These are phyloP conservation scores for Cyberlindnera veronae DNA, from an alignment of 805 yeast genomes.

Conservation along the genomic window DNA sequence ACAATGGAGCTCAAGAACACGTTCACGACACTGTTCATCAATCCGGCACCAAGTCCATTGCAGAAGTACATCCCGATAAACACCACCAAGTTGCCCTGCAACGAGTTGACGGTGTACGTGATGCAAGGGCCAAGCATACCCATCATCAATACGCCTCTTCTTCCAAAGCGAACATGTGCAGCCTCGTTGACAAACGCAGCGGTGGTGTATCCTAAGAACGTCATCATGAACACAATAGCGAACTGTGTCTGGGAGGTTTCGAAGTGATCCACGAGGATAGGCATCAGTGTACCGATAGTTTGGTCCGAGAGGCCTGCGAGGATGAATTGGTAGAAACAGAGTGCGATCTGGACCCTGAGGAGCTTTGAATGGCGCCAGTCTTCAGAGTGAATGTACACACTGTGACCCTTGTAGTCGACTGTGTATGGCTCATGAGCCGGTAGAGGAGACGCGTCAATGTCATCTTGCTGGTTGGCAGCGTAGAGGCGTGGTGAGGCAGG, in stretches of 20 bases:
- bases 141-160: conserved; percentile 40
- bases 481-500: conserved; percentile 1
- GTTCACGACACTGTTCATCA: conserved; percentile 51
- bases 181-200: conserved; percentile 48
- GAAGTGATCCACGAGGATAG: conserved; percentile 46
- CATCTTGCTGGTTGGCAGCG: background rate
- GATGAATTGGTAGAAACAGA: conserved; percentile 38
- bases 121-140: conserved; percentile 35
- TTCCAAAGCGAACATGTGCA: conserved; percentile 42
- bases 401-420: conserved; percentile 2
- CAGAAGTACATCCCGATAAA: conserved; percentile 38
- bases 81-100: conserved; percentile 36
- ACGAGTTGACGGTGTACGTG: conserved; percentile 34
- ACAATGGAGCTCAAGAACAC: conserved; percentile 44
- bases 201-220: conserved; percentile 50
- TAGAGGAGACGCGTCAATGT: too few species aligned
- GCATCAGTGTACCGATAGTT: conserved; percentile 56
- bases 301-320: conserved; percentile 59
- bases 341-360: conserved; percentile 41
- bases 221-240: conserved; percentile 48
- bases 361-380: conserved; percentile 32
- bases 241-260: conserved; percentile 44
- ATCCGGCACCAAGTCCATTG: conserved; percentile 54
- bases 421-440: too few species aligned
- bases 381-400: conserved; percentile 6